Base-by-base conservation (phyloP, 257 asterid genomes). In the Datura wrightii region DNA sequence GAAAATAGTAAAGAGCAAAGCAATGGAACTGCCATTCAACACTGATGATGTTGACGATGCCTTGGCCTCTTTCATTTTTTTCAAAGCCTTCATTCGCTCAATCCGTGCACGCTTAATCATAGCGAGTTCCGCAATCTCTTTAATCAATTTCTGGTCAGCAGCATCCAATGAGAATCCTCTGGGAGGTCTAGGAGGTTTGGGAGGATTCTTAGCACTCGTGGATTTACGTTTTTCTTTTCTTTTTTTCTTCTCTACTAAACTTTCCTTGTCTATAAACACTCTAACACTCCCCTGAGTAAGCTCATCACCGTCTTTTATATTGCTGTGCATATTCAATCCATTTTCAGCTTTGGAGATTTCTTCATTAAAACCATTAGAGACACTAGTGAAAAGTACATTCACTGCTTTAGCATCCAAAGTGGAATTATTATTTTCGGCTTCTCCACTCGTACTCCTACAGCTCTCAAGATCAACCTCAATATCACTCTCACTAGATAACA, bases 141-240 rank as follows among this genome's bases (percentile, higher is more conserved):
- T 92, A 60, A 94, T 93, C 86, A 96, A 88, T 90, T 93, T 96
- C 79, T 90, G 95, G 34, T 94, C 98, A 63, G 98, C 99, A 48
- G 94, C 97, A 84, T 96, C 98, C n/a, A 96, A 66, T 3, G 95
- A 92, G 70, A 91, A 87, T 11, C 94, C 97, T 79, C 93, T 82
- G 0, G 98, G 97, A 34, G 99, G 99, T 0, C 98, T 97, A 1
- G 98, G 97, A 15, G 98, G 97, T 56, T 92, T 93, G 6, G 94
- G 95, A 34, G 94, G 94, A 91, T 91, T 93, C 82, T 94, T 93
- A 19, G 90, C 98, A 84, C 95, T 88, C 83, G 74, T 52, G 3
- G 95, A 87, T 39, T 87, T 86, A 1, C 93, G 89, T 84, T 88
- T 95, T 42, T 91, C 96, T 84, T 90, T 92, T 88, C 87, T 89